These are phyloP conservation scores for Candida multigemmis DNA, from an alignment of 805 yeast species.

Conservation along the genomic window DNA sequence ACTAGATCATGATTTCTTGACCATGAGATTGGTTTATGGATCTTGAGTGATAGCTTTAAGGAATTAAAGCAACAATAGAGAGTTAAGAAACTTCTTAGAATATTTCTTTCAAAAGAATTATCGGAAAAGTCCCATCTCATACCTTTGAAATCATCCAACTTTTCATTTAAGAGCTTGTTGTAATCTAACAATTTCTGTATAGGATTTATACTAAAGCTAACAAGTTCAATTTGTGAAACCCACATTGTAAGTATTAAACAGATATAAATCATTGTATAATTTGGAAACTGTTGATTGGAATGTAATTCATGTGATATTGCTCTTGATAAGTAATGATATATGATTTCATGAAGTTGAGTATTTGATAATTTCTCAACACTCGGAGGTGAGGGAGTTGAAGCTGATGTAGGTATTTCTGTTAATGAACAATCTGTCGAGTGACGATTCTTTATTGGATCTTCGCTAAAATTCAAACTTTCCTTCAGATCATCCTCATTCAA, in stretches of 20 bases:
- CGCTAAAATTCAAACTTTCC: too few species aligned
- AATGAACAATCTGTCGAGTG: too few species aligned
- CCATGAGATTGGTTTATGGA: conserved; percentile 44
- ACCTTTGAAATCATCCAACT: conserved; percentile 26
- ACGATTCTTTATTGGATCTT: too few species aligned
- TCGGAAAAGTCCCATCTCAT: conserved; percentile 15
- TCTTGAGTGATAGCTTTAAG: conserved; percentile 39
- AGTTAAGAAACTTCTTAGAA: conserved; percentile 34
- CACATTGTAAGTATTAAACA: conserved; percentile 40
- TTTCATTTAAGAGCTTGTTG: conserved; percentile 40
- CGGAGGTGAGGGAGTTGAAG: too few species aligned
- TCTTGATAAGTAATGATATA: conserved; percentile 36
- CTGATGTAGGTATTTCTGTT: too few species aligned
- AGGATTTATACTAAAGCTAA: conserved; percentile 47
- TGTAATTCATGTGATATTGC: conserved; percentile 35
- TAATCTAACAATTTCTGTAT: conserved; percentile 37
- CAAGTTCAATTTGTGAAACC: conserved; percentile 43
- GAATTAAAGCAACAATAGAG: conserved; percentile 45
- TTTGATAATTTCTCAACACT: conserved; percentile 5
- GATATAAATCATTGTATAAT: conserved; percentile 30
- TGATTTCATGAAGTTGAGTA: conserved; percentile 30
- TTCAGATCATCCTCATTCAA: conserved; percentile 25
- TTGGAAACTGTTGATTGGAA: conserved; percentile 32
- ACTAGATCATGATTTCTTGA: conserved; percentile 33
- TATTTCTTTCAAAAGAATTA: conserved; percentile 13